Base-by-base conservation (phyloP, 352 stramenopile genomes). In the Aphanomyces cochlioides region DNA sequence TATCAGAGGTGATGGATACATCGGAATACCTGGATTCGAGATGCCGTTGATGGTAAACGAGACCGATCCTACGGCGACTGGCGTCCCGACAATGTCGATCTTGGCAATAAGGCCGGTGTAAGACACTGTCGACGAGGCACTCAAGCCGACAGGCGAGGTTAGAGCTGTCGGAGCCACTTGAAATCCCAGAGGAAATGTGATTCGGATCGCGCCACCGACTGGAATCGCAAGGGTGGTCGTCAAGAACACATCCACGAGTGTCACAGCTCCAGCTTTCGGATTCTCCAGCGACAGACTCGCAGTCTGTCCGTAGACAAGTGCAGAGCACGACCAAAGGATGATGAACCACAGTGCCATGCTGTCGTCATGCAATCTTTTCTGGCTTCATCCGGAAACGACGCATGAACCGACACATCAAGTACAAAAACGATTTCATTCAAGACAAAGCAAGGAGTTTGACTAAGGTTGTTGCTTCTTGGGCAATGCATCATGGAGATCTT, bases 151-250 rank as follows among this genome's bases (percentile, higher is more conserved):
- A 6, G 13, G 28, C 56, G 72, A 75, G 4, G 73, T 47, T n/a
- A 83, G 45, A 0, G 67, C 28, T 0, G 77, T 74, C 0, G 75
- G 69, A 8, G 69, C 66, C 41, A 89, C 77, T 38, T 77, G 79
- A 70, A 88, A 91, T 5, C 74, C 74, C 6, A 77, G 53, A 1
- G 83, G 79, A 67, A 89, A 91, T 10, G 74, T 74, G 40, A 91
- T 60, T 5, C 77, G 70, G 59, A 91, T 77, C 43, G 76, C 47
- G 0, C 84, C 84, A 15, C 75, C 79, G 15, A 83, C 67, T 0
- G 81, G 83, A 1, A 88, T 67, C 2, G 38, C 60, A 0, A 61
- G 40, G 3, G 73, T 80, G 13, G 77, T 81, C 28, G 28, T 28
- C 71, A 91, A 83, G 5, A 59, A 38, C 41, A 89, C 65, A 15